Evolutionary conservation across 306 rosid genomes (phyloP).

Genomic region (Sechiopsis laciniata): DNA sequence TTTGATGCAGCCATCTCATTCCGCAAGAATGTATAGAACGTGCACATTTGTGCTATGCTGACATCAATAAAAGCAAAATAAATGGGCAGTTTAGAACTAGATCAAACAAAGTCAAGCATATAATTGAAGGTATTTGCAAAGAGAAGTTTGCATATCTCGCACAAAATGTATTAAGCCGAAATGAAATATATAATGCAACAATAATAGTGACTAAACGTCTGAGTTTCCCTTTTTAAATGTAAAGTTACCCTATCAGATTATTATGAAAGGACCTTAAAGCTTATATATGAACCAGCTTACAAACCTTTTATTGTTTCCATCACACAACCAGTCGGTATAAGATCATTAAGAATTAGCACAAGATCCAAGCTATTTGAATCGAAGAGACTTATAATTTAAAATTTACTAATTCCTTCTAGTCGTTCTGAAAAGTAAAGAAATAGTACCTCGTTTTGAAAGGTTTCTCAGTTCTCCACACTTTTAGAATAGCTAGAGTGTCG

Average conservation of each 20-base stretch:
- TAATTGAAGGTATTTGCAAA: conserved; percentile 5
- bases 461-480: conserved; percentile 49
- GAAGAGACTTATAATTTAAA: background rate
- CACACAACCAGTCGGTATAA: background rate
- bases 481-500: conserved; percentile 55
- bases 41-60: conserved; percentile 78
- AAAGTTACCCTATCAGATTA: background rate
- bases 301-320: background rate
- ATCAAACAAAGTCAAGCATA: conserved; percentile 16
- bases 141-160: background rate
- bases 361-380: background rate
- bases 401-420: background rate
- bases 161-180: background rate
- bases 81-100: conserved; percentile 10
- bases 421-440: background rate
- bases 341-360: background rate
- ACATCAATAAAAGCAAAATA: conserved; percentile 17
- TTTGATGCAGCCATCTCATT: conserved; percentile 62
- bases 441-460: conserved; percentile 67
- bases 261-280: background rate
- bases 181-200: background rate
- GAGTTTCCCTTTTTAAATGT: background rate
- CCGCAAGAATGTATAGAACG: conserved; percentile 67
- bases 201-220: background rate
- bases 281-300: background rate